Base-by-base conservation (phyloP, 2,329 filamentous ascomycete genomes). In the Onygena corvina region DNA sequence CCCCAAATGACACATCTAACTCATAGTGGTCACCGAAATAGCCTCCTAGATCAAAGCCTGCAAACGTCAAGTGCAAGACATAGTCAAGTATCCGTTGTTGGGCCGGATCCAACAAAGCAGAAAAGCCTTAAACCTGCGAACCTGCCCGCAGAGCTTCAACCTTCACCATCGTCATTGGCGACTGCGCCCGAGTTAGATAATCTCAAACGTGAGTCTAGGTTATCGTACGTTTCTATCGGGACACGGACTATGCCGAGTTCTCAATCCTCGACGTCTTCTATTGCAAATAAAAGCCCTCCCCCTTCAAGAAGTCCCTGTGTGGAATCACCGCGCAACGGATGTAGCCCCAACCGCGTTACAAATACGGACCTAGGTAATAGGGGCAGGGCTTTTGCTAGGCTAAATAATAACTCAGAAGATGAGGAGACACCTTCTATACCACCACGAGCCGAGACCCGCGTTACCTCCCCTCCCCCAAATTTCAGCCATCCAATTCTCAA, bases 401-500 rank as follows among this genome's bases (percentile, higher is more conserved):
- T 9, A 4, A 38, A 21, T 14, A 36, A 30, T 16, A 46, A 51
- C 36, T 40, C 38, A 49, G 50, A 53, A 14, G 23, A 45, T 7
- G 47, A 53, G 2, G 62, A 63, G 16, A 45, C 48, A n/a, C 54
- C 21, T 27, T 52, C 54, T 16, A 53, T 57, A 23, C 58, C 58
- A 27, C 56, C 62, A 12, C 56, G 52, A 16, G 45, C 59, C 4
- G 58, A 59, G 3, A 61, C 64, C 12, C 47, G 56, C 6, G 47
- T 59, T 5, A 42, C 55, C 23, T 60, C 61, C 42, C 59, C 61
- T 47, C 50, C 59, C n/a, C 67, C 65, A 2, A 69, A 69, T 48
- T 68, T 69, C 45, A 69, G 67, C 50, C 61, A 69, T 12, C 67
- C 67, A 2, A 61, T 61, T 1, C 67, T 68, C 48, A 69, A 64